These are phyloP conservation scores for Solanum chacoense DNA, from an alignment of 305 asterid genomes.

Conservation along the genomic window DNA sequence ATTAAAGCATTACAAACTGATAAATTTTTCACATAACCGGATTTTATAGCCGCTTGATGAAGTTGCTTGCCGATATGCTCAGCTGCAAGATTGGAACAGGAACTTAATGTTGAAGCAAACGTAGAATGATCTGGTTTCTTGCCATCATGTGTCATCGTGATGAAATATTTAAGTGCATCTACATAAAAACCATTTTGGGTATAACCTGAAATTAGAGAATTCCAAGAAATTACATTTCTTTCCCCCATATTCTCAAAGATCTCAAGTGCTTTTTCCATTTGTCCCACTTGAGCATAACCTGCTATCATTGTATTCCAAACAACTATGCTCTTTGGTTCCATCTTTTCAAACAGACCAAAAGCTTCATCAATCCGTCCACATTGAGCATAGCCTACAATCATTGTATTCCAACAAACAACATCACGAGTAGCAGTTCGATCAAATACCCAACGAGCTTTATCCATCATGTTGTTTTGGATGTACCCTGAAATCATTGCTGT, in stretches of 20 bases:
- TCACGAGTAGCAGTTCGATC: slow-evolving; percentile 17
- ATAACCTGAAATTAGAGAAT: slow-evolving; percentile 27
- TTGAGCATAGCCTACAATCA: slow-evolving; percentile 27
- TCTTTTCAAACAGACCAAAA: slow-evolving; percentile 16
- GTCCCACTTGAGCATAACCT: slow-evolving; percentile 26
- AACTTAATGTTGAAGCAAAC: slow-evolving; percentile 21
- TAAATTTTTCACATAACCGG: slow-evolving; percentile 11
- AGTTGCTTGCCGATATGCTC: slow-evolving; percentile 20
- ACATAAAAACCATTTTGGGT: slow-evolving; percentile 23
- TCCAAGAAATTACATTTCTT: slow-evolving; percentile 28
- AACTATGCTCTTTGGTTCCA: slow-evolving; percentile 15
- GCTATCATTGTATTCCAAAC: slow-evolving; percentile 34
- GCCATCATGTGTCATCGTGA: slow-evolving; percentile 16
- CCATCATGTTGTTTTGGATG: slow-evolving; percentile 16
- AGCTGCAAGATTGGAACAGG: slow-evolving; percentile 26
- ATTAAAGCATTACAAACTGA: slow-evolving; percentile 19
- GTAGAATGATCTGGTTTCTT: slow-evolving; percentile 28
- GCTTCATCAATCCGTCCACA: slow-evolving; percentile 28
- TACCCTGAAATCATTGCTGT: slow-evolving; percentile 26
- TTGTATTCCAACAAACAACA: slow-evolving; percentile 32
- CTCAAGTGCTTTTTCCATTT: slow-evolving; percentile 17
- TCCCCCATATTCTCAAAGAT: slow-evolving; percentile 17
- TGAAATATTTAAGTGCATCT: slow-evolving; percentile 23
- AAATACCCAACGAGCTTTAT: slow-evolving; percentile 21
- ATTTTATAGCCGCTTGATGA: slow-evolving; percentile 11